Base-by-base conservation (phyloP, 441 rosid species). In the Bruguiera hainesii region DNA sequence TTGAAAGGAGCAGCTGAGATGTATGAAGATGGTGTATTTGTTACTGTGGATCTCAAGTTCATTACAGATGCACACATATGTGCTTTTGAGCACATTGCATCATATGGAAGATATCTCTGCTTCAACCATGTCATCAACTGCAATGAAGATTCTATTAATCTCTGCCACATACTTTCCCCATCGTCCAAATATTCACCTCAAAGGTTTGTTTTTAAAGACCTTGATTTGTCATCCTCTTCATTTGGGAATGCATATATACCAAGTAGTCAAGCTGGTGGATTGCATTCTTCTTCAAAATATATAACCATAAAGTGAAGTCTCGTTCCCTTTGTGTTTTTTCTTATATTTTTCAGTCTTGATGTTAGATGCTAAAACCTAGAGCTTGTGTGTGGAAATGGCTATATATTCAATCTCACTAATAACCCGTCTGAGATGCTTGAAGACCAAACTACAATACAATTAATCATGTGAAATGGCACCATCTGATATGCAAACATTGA, bases 1-100 rank as follows among this genome's bases (percentile, higher is more conserved):
- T 61, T 84, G 55, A 84, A 80, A 79, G 93, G 93, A 56, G 90
- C 90, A 60, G 90, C 93, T 0, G 90, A 88, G 78, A 84, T 88
- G 90, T 88, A 88, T 58, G 90, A 83, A 52, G 79, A 79, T 23
- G 93, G 93, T 18, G 76, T 81, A 20, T 56, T 88, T 1, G 93
- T 79, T 20, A 81, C 89, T 0, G 89, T 81, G 18, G 88, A 88
- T 60, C 73, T 78, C 10, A 57, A 71, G 7, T 80, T 78, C 85
- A 46, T 81, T 59, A 85, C 80, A 0, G 79, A 85, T 16, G 84
- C 86, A 5, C 90, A 85, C 71, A 75, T 88, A 20, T 75, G 84
- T 61, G 83, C 83, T 1, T 84, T 77, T 10, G 90, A 85, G 70
- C 84, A 88, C 30, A 75, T 73, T 25, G 73, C 86, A 29, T 76